A percentile compares a stretch with the other conserved stretches of the same genome.
phyloP scores from a whole-genome alignment of 306 rosid genomes.

The Neltuma alba region DNA sequence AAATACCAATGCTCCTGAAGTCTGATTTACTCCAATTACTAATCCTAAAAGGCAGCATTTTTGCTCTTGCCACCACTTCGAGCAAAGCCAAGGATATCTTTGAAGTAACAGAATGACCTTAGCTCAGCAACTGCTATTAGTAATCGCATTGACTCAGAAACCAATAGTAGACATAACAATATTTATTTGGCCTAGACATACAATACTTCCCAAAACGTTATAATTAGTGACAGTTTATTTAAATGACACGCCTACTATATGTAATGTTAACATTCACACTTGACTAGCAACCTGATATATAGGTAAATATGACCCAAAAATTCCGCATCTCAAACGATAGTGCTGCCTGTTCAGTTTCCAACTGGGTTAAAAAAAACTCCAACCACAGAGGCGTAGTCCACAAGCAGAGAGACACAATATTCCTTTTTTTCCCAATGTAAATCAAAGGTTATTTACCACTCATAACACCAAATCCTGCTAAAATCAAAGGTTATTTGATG shows the following conservation, averaged over 20 bases:
- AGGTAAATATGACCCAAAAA: conserved; percentile 3
- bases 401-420: background rate
- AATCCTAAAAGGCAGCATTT: background rate
- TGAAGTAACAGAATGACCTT: background rate
- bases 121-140: conserved; percentile 32
- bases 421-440: background rate
- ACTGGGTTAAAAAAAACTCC: background rate
- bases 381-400: background rate
- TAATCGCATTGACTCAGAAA: conserved; percentile 24
- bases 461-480: background rate
- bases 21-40: conserved; percentile 16
- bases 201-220: background rate
- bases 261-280: background rate
- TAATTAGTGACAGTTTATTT: conserved; percentile 6
- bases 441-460: background rate
- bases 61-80: conserved; percentile 13
- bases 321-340: conserved; percentile 14
- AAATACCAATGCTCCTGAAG: background rate
- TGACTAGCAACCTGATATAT: conserved; percentile 20
- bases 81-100: background rate
- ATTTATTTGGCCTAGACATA: conserved; percentile 12
- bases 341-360: conserved; percentile 16
- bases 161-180: background rate
- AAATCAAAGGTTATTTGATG: background rate
- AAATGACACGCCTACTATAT: conserved; percentile 11